These are phyloP conservation scores for Hypoxylon sp. DNA, from an alignment of 2,329 filamentous ascomycete genomes.

Conservation along the genomic window DNA sequence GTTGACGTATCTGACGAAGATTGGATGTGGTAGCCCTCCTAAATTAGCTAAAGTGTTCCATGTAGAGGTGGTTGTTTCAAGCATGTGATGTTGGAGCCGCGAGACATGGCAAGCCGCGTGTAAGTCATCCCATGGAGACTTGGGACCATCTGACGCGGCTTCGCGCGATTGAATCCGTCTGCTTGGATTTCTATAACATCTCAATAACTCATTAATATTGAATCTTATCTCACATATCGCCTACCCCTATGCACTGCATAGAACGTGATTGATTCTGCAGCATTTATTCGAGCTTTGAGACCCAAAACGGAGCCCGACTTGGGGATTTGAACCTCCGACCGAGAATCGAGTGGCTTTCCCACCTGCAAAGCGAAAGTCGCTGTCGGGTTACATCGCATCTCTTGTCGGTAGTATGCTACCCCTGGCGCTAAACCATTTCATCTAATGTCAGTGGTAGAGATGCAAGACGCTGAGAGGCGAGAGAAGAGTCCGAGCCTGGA, in stretches of 20 bases:
- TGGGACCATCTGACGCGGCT: conserved; percentile 42
- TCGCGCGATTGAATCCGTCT: conserved; percentile 26
- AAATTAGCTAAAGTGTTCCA: conserved; percentile 48
- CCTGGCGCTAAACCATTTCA: conserved; percentile 43
- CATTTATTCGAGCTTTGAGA: conserved; percentile 2
- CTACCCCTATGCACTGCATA: background rate
- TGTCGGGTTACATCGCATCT: conserved; percentile 42
- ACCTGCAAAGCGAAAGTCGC: conserved; percentile 24
- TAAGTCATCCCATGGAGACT: conserved; percentile 38
- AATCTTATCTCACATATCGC: conserved; percentile 4
- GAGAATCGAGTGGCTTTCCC: conserved; percentile 8
- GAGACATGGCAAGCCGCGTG: conserved; percentile 46
- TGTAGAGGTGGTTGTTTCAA: conserved; percentile 43
- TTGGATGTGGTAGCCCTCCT: conserved; percentile 45
- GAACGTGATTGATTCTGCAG: conserved; percentile 7
- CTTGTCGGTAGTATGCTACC: conserved; percentile 17
- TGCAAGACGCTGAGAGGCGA: conserved; percentile 2
- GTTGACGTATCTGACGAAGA: conserved; percentile 36
- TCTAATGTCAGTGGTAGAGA: conserved; percentile 30
- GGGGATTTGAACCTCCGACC: background rate
- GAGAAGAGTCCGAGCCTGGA: conserved; percentile 12
- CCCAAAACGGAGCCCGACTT: conserved; percentile 13
- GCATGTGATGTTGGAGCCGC: conserved; percentile 51
- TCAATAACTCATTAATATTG: background rate
- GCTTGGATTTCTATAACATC: background rate